Evolutionary conservation across 2,329 filamentous ascomycete genomes (phyloP).

Genomic region (Fragosphaeria purpurea): DNA sequence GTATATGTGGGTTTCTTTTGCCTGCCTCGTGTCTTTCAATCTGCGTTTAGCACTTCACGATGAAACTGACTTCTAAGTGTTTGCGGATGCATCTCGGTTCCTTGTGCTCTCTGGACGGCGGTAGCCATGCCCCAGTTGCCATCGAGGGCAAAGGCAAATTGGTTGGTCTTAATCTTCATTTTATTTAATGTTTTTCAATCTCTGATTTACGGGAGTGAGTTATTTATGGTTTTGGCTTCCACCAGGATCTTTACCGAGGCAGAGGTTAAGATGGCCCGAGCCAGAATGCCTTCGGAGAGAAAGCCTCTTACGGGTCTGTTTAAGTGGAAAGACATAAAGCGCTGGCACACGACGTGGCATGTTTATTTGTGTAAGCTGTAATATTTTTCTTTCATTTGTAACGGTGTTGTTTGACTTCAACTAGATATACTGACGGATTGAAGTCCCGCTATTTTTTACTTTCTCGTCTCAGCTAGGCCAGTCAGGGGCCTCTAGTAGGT

Average conservation of each 20-base stretch:
- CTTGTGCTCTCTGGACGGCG: constrained; percentile 17
- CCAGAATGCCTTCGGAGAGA: constrained; percentile 16
- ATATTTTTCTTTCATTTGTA: background rate
- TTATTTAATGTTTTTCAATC: background rate
- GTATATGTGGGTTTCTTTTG: constrained; percentile 14
- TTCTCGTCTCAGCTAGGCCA: constrained; percentile 16
- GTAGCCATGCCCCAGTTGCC: constrained; percentile 20
- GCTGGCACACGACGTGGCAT: constrained; percentile 21
- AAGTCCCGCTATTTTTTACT: constrained; percentile 17
- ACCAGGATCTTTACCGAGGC: constrained; percentile 17
- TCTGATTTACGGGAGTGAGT: background rate
- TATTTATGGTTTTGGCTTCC: background rate
- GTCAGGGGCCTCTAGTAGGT: constrained; percentile 17
- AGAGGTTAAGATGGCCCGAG: constrained; percentile 15
- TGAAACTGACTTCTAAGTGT: constrained; percentile 2
- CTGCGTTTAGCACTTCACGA: too few relatives aligned
- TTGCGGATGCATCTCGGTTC: constrained; percentile 18
- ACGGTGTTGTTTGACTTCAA: too few relatives aligned
- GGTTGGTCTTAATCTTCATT: constrained; percentile 5
- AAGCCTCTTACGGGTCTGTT: constrained; percentile 18
- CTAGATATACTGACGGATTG: background rate
- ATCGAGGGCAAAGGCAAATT: constrained; percentile 17
- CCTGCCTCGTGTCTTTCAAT: background rate
- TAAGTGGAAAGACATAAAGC: constrained; percentile 20
- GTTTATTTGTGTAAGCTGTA: constrained; percentile 17